Conservation (phyloP, 2,329 filamentous ascomycete genomes). For the Proliferodiscus dingleyae region DNA sequence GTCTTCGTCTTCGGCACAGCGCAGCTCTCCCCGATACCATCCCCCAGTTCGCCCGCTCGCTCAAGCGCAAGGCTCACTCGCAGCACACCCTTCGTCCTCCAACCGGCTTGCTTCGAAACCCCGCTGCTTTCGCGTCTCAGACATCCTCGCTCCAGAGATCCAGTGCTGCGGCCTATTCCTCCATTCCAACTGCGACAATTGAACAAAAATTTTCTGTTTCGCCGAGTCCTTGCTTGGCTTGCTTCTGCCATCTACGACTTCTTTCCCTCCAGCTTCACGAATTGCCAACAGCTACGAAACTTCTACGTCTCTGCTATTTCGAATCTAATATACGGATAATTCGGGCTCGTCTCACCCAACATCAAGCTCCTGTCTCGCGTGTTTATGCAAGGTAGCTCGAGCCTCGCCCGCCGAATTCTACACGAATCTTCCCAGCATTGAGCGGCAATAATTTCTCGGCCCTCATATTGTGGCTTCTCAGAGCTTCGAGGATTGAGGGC, state of each 20-base stretch:
- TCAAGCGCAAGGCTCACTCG: not conserved
- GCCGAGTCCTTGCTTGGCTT: slow-evolving; percentile 6
- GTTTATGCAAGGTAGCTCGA: slow-evolving; percentile 27
- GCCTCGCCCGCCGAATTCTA: slow-evolving; percentile 16
- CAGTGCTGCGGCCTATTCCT: slow-evolving; percentile 4
- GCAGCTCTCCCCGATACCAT: no score
- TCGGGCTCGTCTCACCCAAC: slow-evolving; percentile 2
- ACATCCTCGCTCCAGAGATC: slow-evolving; percentile 3
- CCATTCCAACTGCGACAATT: slow-evolving; percentile 14
- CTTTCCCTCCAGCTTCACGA: not conserved
- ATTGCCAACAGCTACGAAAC: not conserved
- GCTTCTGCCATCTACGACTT: not conserved
- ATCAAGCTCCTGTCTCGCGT: slow-evolving; percentile 18
- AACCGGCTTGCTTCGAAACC: slow-evolving; percentile 8
- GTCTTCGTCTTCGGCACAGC: no score
- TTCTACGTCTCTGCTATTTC: not conserved
- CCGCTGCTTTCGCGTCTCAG: slow-evolving; percentile 17
- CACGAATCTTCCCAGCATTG: slow-evolving; percentile 17
- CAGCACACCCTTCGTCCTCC: not conserved
- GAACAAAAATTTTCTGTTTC: slow-evolving; percentile 1
- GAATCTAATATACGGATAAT: not conserved
- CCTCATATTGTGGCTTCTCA: slow-evolving; percentile 32
- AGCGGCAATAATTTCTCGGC: slow-evolving; percentile 22
- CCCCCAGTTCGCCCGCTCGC: slow-evolving; percentile 1
- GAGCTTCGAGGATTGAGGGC: slow-evolving; percentile 33